Conservation (phyloP, 2,329 filamentous ascomycete species). For the Cytospora mali region DNA sequence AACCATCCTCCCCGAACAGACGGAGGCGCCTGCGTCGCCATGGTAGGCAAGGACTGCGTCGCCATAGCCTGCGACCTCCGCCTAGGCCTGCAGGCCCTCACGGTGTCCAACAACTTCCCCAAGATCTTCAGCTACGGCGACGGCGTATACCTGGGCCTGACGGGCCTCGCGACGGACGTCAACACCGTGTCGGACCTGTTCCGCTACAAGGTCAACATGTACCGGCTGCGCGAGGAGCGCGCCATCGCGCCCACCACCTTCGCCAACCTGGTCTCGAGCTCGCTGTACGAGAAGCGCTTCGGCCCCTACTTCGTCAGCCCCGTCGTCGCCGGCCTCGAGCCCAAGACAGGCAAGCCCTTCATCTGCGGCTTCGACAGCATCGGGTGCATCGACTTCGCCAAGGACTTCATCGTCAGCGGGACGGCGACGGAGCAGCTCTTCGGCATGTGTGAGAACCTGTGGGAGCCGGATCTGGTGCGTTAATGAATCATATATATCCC, state of each 20-base stretch:
- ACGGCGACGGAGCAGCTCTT: conserved; percentile 97
- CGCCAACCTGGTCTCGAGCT: conserved; percentile 90
- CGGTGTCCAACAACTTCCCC: conserved; percentile 99
- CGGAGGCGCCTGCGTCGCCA: conserved; percentile 94
- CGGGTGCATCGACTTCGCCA: conserved; percentile 98
- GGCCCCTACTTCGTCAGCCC: conserved; percentile 96
- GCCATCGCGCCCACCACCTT: conserved; percentile 93
- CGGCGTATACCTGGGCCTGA: conserved; percentile 86
- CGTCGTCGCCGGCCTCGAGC: conserved; percentile 92
- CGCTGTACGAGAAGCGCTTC: conserved; percentile 93
- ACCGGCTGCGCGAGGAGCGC: conserved; percentile 96
- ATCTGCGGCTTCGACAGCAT: conserved; percentile 99
- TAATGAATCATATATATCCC: not conserved
- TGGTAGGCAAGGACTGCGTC: conserved; percentile 99
- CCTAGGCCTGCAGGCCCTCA: conserved; percentile 93
- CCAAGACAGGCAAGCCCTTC: conserved; percentile 91
- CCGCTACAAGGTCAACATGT: conserved; percentile 99
- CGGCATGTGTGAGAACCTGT: conserved; percentile 96
- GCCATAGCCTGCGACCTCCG: conserved; percentile 99
- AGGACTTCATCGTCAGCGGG: conserved; percentile 98
- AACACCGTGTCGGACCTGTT: conserved; percentile 94
- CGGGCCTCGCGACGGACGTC: conserved; percentile 94
- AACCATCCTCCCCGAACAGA: conserved; percentile 47
- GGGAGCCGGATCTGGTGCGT: conserved; percentile 94
- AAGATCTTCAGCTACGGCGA: conserved; percentile 99